Evolutionary conservation across 1,139 yeast genomes (phyloP).

Genomic region (Candida neerlandica): DNA sequence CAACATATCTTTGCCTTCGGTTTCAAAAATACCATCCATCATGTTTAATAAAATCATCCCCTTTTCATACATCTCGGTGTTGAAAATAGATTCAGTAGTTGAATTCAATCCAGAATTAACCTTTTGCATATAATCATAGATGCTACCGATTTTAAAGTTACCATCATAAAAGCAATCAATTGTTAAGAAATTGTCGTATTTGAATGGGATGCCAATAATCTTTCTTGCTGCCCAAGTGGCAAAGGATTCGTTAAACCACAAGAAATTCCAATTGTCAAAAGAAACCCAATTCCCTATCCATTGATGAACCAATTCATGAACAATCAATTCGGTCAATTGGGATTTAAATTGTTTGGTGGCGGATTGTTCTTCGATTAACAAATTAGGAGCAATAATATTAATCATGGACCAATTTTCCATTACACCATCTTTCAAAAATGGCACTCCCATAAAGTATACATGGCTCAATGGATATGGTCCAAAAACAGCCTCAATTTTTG

Average conservation of each 20-base stretch:
- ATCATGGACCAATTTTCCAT: slow-evolving; percentile 80
- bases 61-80: slow-evolving; percentile 60
- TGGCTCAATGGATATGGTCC: slow-evolving; percentile 58
- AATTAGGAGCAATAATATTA: slow-evolving; percentile 53
- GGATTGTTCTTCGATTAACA: slow-evolving; percentile 38
- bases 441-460: slow-evolving; percentile 65
- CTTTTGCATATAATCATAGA: slow-evolving; percentile 28
- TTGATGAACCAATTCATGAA: slow-evolving; percentile 76
- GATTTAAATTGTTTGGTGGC: slow-evolving; percentile 19
- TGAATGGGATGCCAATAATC: background rate
- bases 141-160: slow-evolving; percentile 26
- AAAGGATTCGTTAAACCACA: slow-evolving; percentile 77
- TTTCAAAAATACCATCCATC: slow-evolving; percentile 42
- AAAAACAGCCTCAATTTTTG: slow-evolving; percentile 45
- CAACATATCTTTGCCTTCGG: slow-evolving; percentile 24
- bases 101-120: slow-evolving; percentile 39
- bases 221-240: slow-evolving; percentile 60
- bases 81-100: slow-evolving; percentile 44
- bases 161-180: slow-evolving; percentile 39
- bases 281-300: slow-evolving; percentile 73
- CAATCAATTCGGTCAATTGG: slow-evolving; percentile 54
- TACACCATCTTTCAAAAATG: slow-evolving; percentile 73
- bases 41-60: slow-evolving; percentile 64
- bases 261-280: slow-evolving; percentile 64
- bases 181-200: slow-evolving; percentile 39